These are phyloP conservation scores for Yarrowia divulgata DNA, from an alignment of 805 yeast species.

Conservation along the genomic window DNA sequence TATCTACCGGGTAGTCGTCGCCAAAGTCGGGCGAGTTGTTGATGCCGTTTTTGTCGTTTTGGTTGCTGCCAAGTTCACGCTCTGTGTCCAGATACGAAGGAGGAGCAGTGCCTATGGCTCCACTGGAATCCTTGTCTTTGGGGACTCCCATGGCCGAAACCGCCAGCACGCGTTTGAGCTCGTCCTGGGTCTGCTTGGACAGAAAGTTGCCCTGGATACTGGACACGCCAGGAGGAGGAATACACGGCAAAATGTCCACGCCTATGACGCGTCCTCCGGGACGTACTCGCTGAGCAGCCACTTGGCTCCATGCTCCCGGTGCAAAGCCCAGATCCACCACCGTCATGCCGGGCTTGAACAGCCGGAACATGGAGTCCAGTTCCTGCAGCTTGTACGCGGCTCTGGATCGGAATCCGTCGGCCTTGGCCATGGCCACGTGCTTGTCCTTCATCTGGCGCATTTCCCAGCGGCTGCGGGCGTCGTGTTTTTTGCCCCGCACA, in stretches of 20 bases:
- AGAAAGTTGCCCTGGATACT: constrained; percentile 89
- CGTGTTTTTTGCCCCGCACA: constrained; percentile 22
- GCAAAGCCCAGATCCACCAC: constrained; percentile 89
- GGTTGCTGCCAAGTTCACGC: constrained; percentile 40
- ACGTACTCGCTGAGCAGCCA: constrained; percentile 63
- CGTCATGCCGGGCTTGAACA: constrained; percentile 63
- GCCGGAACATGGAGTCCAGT: constrained; percentile 65
- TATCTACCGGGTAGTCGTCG: constrained; percentile 59
- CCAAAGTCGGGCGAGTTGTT: constrained; percentile 40
- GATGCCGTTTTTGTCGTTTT: neutral
- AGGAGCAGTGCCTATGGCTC: constrained; percentile 33
- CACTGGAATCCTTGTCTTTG: constrained; percentile 41
- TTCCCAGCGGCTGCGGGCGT: constrained; percentile 75
- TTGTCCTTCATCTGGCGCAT: constrained; percentile 70
- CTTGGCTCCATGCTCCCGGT: constrained; percentile 96
- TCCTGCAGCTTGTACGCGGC: constrained; percentile 91
- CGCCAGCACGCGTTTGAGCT: constrained; percentile 46
- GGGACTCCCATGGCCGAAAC: constrained; percentile 46
- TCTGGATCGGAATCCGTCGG: constrained; percentile 70
- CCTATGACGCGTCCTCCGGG: constrained; percentile 71
- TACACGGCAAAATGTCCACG: constrained; percentile 78
- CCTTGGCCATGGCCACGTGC: constrained; percentile 71
- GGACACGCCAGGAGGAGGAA: constrained; percentile 82
- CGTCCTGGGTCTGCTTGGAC: constrained; percentile 54
- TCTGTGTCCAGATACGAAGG: constrained; percentile 46